These are phyloP conservation scores for Przewalskia tangutica DNA, from an alignment of 257 asterid genomes.

Conservation along the genomic window DNA sequence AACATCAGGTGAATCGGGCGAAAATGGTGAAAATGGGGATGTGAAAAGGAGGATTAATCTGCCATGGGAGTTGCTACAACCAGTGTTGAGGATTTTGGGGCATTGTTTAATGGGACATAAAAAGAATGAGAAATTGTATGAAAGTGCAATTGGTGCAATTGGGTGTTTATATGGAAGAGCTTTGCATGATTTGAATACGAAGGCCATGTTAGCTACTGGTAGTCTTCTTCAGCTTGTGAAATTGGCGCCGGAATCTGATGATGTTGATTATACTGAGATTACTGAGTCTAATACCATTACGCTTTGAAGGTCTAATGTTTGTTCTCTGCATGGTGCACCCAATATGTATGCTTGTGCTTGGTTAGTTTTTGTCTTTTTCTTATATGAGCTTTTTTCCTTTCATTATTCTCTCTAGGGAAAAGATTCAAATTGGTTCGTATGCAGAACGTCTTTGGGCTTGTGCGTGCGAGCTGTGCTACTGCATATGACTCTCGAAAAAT, in stretches of 20 bases:
- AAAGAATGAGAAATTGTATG: conserved; percentile 25
- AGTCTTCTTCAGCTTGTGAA: conserved; percentile 57
- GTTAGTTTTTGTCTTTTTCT: background rate
- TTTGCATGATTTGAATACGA: conserved; percentile 54
- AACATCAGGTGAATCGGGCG: no score
- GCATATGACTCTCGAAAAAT: no score
- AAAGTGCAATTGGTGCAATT: conserved; percentile 46
- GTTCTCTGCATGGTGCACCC: background rate
- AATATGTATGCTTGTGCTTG: no score
- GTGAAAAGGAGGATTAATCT: conserved; percentile 36
- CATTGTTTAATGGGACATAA: conserved; percentile 57
- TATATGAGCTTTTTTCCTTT: background rate
- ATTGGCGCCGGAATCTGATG: conserved; percentile 11
- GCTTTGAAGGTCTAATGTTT: conserved; percentile 6
- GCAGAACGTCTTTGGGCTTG: no score
- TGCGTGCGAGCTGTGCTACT: no score
- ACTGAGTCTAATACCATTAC: conserved; percentile 27
- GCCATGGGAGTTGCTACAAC: conserved; percentile 72
- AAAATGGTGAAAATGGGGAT: background rate
- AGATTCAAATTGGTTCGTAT: no score
- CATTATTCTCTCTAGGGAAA: no score
- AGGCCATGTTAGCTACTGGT: conserved; percentile 57
- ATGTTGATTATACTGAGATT: conserved; percentile 60
- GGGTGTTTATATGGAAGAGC: conserved; percentile 46
- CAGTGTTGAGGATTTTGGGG: conserved; percentile 56